Evolutionary conservation across 1,284 basidiomycete species (phyloP), one percentile per base, ranked within the genome.

Genomic region (Porogramme epimiltina): DNA sequence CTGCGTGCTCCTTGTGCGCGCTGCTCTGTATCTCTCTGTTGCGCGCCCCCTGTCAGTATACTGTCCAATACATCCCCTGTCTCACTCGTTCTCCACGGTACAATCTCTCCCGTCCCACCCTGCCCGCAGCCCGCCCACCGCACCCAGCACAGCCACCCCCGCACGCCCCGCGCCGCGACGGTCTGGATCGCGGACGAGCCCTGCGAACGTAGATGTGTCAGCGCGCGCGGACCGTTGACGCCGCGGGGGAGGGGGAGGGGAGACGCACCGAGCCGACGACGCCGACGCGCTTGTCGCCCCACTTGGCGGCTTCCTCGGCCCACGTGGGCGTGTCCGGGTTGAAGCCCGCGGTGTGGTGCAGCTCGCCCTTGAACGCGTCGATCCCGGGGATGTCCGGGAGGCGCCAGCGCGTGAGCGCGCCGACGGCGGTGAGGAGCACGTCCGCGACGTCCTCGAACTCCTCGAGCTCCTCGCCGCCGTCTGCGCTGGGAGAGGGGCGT

Each of bases 151-250:
- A n/a, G n/a, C n/a, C n/a, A n/a, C n/a, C n/a, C 82, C 50, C 72
- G 73, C 1, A 79, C 74, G 56, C 84, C 82, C 11, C 87, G 65
- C 1, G 81, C 74, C 0, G 84, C 74, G 0, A 86, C 79, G 15
- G 85, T 77, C 60, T 87, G 85, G 20, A 87, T 75, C 2, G 80
- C 82, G n/a, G 81, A 82, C 1, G 83, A 84, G 1, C 85, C 84
- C 82, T 84, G 36, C n/a, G n/a, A n/a, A n/a, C n/a, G 16, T 18
- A 6, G 16, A 9, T n/a, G 10, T 8, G 28, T 47, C 19, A 40
- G 19, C 26, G 25, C 8, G 28, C 28, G 18, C 45, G 13, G 23
- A n/a, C n/a, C n/a, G n/a, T n/a, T n/a, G n/a, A n/a, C n/a, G n/a
- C n/a, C 13, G 23, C 18, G 3, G 16, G 20, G 24, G 2, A 26